Conservation (phyloP, 1,284 basidiomycete genomes). For the Trichosporon inkin region DNA sequence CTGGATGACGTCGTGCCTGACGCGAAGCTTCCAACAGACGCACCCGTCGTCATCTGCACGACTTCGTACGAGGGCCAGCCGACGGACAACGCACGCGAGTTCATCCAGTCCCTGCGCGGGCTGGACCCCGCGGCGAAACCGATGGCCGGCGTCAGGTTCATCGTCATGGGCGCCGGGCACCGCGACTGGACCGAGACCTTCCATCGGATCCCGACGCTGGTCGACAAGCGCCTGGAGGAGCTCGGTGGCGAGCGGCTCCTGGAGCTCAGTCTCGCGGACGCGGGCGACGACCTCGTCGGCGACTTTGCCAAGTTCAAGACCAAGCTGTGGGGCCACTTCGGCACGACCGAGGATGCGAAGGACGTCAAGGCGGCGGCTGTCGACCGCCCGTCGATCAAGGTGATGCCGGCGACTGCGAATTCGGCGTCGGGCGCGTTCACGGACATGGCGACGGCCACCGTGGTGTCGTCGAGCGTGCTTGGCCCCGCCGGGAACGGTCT, state of each 20-base stretch:
- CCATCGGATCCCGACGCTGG: constrained; percentile 54
- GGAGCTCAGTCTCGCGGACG: background rate
- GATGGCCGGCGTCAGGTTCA: constrained; percentile 48
- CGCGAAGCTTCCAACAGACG: constrained; percentile 50
- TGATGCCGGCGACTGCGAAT: constrained; percentile 5
- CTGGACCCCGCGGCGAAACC: constrained; percentile 30
- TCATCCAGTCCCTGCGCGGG: constrained; percentile 4
- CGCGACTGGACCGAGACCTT: constrained; percentile 57
- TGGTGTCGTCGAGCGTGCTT: background rate
- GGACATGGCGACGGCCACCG: background rate
- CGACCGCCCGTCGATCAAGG: constrained; percentile 1
- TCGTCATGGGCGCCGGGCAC: constrained; percentile 58
- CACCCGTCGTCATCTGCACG: constrained; percentile 55
- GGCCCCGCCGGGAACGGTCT: background rate
- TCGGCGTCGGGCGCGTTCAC: background rate
- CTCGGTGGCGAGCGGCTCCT: constrained; percentile 51
- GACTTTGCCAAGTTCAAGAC: constrained; percentile 9
- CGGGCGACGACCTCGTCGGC: constrained; percentile 6
- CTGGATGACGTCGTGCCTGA: constrained; percentile 52
- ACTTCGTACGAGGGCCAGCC: constrained; percentile 56
- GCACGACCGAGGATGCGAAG: background rate
- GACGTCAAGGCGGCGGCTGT: background rate
- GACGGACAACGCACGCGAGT: constrained; percentile 10
- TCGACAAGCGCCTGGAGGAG: constrained; percentile 51
- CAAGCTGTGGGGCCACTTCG: constrained; percentile 4